A percentile compares a stretch with the other conserved stretches of the same genome.
phyloP scores from a whole-genome alignment of 305 asterid species.

The Andrographis paniculata region DNA sequence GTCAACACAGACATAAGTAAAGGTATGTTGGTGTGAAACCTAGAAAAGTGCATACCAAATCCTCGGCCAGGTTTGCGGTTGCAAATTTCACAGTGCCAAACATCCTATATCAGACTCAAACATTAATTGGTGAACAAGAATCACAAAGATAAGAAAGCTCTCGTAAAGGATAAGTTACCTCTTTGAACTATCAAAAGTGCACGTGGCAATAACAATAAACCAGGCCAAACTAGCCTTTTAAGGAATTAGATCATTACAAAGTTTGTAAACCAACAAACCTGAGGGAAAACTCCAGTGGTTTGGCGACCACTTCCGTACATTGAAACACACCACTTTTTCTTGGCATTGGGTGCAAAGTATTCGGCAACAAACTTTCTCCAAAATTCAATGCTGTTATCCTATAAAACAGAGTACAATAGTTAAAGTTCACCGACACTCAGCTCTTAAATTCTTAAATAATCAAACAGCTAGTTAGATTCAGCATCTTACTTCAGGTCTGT shows the following conservation, averaged over 20 bases:
- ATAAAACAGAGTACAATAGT: slow-evolving; percentile 16
- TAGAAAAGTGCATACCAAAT: slow-evolving; percentile 44
- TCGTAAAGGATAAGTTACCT: slow-evolving; percentile 8
- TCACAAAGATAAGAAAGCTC: background rate
- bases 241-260: no score
- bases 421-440: slow-evolving; percentile 2
- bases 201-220: background rate
- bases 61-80: slow-evolving; percentile 82
- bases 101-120: slow-evolving; percentile 45
- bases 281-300: slow-evolving; percentile 66
- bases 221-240: no score
- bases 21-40: slow-evolving; percentile 7
- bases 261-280: slow-evolving; percentile 58
- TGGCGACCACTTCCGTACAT: slow-evolving; percentile 80
- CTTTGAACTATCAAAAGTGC: slow-evolving; percentile 26
- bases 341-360: slow-evolving; percentile 69
- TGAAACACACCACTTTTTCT: slow-evolving; percentile 80
- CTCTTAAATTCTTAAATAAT: background rate
- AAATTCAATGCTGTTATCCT: slow-evolving; percentile 77
- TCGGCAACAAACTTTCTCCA: slow-evolving; percentile 78
- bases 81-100: slow-evolving; percentile 86
- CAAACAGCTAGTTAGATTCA: background rate
- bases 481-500: slow-evolving; percentile 51
- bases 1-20: no score
- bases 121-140: slow-evolving; percentile 11